Evolutionary conservation across 2,329 filamentous ascomycete species (phyloP), one percentile per base, ranked within the genome.

Genomic region (Dactylellina drechsleri): DNA sequence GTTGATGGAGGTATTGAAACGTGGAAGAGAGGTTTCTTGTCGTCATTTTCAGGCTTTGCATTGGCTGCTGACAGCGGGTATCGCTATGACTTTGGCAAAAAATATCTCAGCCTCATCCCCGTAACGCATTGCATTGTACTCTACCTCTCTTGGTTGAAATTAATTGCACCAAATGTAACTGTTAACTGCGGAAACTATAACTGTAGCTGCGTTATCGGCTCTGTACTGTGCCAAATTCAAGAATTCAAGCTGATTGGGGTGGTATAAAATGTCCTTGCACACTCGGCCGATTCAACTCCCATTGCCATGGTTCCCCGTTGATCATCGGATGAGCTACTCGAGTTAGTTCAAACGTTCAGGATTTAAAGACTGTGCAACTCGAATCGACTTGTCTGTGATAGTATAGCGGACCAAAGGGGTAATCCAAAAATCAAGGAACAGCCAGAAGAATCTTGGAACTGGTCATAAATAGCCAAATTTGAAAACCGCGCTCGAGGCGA

Each of bases 21-120:
- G 31, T 5, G 31, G 31, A 10, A 7, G 31, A 36, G 5, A 36
- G 5, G 10, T 36, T 36, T 36, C 31, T 36, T 36, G 31, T 5
- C 31, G 10, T 36, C 6, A 5, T 36, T 36, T 23, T 36, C 31
- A 36, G 31, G 31, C 31, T 36, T 36, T 36, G 31, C 5, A 36
- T 10, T 36, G 31, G 23, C 23, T 23, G 23, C 23, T 23, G 23
- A 23, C 23, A 23, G 23, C 23, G 23, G 23, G 23, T 2, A 23
- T 23, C 23, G 23, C 23, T 23, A 23, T n/a, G n/a, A 5, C 40
- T 43, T 43, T 43, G 40, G 40, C 40, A 47, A 20, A 52, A 67
- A 50, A 59, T 68, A 61, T 68, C 49, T 62, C 59, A 52, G 45
- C 59, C 45, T 60, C 49, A 64, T 60, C 57, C 57, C 36, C 26